These are phyloP conservation scores for Leccinum olivaceopallidum DNA, from an alignment of 768 basidiomycete species.

Conservation along the genomic window DNA sequence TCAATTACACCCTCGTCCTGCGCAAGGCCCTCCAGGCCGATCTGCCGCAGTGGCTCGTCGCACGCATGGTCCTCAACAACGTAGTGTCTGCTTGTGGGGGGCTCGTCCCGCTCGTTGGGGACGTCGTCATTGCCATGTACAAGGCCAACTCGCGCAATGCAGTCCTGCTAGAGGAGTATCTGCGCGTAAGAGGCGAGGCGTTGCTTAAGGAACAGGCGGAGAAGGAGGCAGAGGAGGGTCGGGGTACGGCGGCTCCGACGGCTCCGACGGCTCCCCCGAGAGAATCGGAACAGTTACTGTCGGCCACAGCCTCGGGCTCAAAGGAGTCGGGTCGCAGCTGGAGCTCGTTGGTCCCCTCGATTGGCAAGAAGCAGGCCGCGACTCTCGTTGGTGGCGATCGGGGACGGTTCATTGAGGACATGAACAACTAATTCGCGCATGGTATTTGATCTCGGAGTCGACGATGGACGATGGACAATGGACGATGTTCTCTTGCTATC, in stretches of 20 bases:
- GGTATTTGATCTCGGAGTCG: not conserved
- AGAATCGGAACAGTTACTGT: conserved; percentile 48
- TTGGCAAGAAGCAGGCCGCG: not conserved
- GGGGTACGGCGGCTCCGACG: conserved; percentile 10
- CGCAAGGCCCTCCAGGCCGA: conserved; percentile 76
- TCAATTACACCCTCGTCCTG: conserved; percentile 79
- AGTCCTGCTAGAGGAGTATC: conserved; percentile 78
- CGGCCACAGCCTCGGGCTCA: conserved; percentile 54
- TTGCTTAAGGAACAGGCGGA: conserved; percentile 52
- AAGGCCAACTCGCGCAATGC: conserved; percentile 93
- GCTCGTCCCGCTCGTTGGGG: conserved; percentile 71
- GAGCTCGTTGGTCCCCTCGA: conserved; percentile 15
- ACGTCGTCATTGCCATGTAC: conserved; percentile 72
- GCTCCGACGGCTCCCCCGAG: conserved; percentile 26
- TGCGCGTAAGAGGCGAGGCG: conserved; percentile 77
- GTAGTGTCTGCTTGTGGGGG: conserved; percentile 66
- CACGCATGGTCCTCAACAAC: conserved; percentile 78
- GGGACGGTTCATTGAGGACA: not conserved
- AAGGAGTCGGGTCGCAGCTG: conserved; percentile 30
- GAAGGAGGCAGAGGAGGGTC: conserved; percentile 23
- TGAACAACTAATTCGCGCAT: not conserved
- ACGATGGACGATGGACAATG: too few relatives aligned
- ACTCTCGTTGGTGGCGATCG: conserved; percentile 17
- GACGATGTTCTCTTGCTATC: not conserved
- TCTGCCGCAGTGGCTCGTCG: conserved; percentile 62